Conservation (phyloP, 2,329 filamentous ascomycete genomes). For the Trichoderma simmonsii region DNA sequence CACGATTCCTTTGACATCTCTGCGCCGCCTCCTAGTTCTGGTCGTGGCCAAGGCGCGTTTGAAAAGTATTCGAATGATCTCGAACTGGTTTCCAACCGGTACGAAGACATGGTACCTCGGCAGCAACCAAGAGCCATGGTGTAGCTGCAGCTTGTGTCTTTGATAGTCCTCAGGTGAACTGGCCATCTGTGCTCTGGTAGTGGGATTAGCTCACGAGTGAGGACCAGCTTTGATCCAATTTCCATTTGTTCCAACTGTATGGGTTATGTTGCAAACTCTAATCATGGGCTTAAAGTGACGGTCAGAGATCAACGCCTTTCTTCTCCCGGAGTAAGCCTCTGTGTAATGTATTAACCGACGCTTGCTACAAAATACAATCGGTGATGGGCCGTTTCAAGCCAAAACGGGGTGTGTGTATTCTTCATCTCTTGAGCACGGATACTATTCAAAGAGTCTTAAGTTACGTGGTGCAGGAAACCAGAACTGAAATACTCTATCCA, state of each 20-base stretch:
- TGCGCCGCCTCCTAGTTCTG: conserved; percentile 46
- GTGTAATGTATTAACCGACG: not conserved
- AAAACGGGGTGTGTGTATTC: not conserved
- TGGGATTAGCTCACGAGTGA: conserved; percentile 12
- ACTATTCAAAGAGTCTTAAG: not conserved
- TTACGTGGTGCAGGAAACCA: not conserved
- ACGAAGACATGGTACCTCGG: conserved; percentile 57
- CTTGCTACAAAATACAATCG: not conserved
- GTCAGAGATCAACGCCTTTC: not conserved
- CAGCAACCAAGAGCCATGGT: conserved; percentile 47
- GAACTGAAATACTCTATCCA: not conserved
- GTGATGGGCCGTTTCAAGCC: not conserved
- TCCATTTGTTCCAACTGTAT: conserved; percentile 6
- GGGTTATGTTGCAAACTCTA: not conserved
- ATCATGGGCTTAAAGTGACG: not conserved
- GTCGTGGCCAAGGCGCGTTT: conserved; percentile 31
- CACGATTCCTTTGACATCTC: conserved; percentile 45
- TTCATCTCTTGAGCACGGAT: not conserved
- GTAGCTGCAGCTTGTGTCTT: conserved; percentile 22
- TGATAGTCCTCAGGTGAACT: not conserved
- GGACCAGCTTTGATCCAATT: conserved; percentile 2
- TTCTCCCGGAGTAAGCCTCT: not conserved
- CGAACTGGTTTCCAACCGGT: conserved; percentile 51
- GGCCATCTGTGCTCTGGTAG: conserved; percentile 19
- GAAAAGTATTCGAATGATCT: conserved; percentile 43